Conservation (phyloP, 768 basidiomycete genomes). For the Naganishia friedmannii region DNA sequence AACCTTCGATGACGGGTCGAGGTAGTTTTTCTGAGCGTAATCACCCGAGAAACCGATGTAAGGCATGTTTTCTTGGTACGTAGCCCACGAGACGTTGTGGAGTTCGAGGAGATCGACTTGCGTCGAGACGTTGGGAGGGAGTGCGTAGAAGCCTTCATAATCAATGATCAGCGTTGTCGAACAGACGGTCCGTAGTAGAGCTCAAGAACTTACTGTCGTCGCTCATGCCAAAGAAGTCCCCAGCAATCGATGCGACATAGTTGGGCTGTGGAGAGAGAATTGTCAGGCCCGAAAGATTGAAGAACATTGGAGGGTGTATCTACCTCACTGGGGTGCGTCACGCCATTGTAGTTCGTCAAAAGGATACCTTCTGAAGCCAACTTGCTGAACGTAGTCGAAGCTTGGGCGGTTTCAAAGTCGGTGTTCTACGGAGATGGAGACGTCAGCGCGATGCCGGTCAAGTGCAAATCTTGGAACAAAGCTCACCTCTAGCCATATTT, state of each 20-base stretch:
- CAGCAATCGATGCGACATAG: constrained; percentile 58
- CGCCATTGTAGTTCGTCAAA: constrained; percentile 49
- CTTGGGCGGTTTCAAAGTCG: constrained; percentile 54
- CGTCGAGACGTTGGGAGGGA: constrained; percentile 60
- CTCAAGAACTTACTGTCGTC: constrained; percentile 52
- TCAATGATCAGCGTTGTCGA: neutral
- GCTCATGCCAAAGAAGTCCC: constrained; percentile 60
- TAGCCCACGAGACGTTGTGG: constrained; percentile 62
- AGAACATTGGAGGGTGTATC: too few relatives aligned
- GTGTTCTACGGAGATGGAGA: constrained; percentile 51
- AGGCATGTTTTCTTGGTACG: constrained; percentile 53
- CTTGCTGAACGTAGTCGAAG: constrained; percentile 46
- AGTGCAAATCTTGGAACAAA: neutral
- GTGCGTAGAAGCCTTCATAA: constrained; percentile 24
- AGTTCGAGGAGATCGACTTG: constrained; percentile 63
- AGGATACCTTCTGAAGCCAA: constrained; percentile 59
- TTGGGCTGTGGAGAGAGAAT: constrained; percentile 66
- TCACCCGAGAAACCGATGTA: constrained; percentile 39
- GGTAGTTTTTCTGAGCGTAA: constrained; percentile 53
- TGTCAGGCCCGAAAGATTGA: too few relatives aligned
- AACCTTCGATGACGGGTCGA: constrained; percentile 45
- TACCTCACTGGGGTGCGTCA: constrained; percentile 35
- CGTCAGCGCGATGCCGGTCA: neutral
- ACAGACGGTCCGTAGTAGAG: too few relatives aligned
- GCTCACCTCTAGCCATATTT: constrained; percentile 61